phyloP scores from a whole-genome alignment of 75 land plant genomes.

The Selaginella moellendorffii region DNA sequence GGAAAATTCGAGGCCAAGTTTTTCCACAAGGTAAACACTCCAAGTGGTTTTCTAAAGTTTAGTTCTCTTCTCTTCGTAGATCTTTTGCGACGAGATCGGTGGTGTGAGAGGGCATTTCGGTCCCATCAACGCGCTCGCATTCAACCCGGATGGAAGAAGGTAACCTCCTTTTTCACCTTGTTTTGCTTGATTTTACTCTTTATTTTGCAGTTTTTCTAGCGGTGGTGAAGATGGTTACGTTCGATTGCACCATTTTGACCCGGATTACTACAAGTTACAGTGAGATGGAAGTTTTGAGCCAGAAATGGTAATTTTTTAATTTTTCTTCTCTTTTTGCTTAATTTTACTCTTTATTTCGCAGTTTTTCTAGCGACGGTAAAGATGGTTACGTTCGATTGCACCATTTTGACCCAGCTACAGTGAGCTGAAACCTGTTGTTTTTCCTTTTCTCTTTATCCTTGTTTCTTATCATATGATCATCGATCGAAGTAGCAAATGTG shows the following conservation, averaged over 20 bases:
- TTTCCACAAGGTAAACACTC: slow-evolving; percentile 32
- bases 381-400: slow-evolving; percentile 91
- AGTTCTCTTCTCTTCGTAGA: slow-evolving; percentile 23
- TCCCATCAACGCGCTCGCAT: slow-evolving; percentile 92
- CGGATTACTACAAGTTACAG: slow-evolving; percentile 55
- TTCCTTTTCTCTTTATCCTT: too few species aligned
- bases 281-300: too few species aligned
- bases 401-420: slow-evolving; percentile 62
- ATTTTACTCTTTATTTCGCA: slow-evolving; percentile 11
- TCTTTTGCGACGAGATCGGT: slow-evolving; percentile 80
- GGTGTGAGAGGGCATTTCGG: slow-evolving; percentile 98
- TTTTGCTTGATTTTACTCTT: neutral
- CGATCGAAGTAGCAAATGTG: too few species aligned
- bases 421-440: too few species aligned
- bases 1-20: slow-evolving; percentile 98
- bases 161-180: slow-evolving; percentile 9
- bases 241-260: slow-evolving; percentile 75
- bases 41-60: neutral
- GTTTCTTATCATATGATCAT: too few species aligned
- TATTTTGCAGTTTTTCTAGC: slow-evolving; percentile 54
- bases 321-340: neutral
- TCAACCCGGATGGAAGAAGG: slow-evolving; percentile 97
- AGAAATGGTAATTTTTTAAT: too few species aligned
- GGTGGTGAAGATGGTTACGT: slow-evolving; percentile 99
- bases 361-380: slow-evolving; percentile 90